phyloP scores from a whole-genome alignment of 1,284 basidiomycete genomes.

The Leccinum ponderosum region DNA sequence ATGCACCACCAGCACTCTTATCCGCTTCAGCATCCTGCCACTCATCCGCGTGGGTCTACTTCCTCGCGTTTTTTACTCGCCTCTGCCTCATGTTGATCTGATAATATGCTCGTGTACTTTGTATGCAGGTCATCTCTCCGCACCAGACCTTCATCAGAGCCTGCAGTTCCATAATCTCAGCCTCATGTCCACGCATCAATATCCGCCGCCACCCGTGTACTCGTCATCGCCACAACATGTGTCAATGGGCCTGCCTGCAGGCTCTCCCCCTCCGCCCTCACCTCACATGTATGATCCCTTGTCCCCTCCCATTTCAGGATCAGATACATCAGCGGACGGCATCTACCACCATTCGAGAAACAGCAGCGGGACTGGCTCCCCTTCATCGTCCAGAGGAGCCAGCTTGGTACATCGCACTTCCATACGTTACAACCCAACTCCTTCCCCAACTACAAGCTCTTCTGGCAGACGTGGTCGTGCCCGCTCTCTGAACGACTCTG shows the following conservation, averaged over 20 bases:
- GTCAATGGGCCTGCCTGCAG: slow-evolving; percentile 47
- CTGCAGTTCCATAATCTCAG: slow-evolving; percentile 52
- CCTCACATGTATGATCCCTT: slow-evolving; percentile 79
- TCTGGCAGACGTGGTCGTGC: slow-evolving; percentile 65
- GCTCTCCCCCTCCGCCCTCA: slow-evolving; percentile 68
- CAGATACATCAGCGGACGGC: slow-evolving; percentile 80
- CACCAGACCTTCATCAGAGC: slow-evolving; percentile 51
- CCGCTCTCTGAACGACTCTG: slow-evolving; percentile 66
- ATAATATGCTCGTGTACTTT: slow-evolving; percentile 52
- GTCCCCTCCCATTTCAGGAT: slow-evolving; percentile 80
- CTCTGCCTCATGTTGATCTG: slow-evolving; percentile 52
- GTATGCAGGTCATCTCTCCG: slow-evolving; percentile 54
- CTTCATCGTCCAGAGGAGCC: slow-evolving; percentile 69
- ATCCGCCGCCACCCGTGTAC: slow-evolving; percentile 47
- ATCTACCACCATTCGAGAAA: slow-evolving; percentile 70
- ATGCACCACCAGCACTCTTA: slow-evolving; percentile 41
- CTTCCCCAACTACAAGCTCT: slow-evolving; percentile 69
- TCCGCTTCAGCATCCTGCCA: slow-evolving; percentile 44
- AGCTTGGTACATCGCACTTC: slow-evolving; percentile 71
- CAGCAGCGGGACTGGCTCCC: slow-evolving; percentile 73
- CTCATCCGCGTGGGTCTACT: slow-evolving; percentile 56
- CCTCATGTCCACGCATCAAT: slow-evolving; percentile 50
- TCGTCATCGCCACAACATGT: slow-evolving; percentile 54
- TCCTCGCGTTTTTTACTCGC: slow-evolving; percentile 41
- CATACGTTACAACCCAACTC: slow-evolving; percentile 72